Conservation (phyloP, 2,329 filamentous ascomycete genomes). For the Sporothrix brasiliensis region DNA sequence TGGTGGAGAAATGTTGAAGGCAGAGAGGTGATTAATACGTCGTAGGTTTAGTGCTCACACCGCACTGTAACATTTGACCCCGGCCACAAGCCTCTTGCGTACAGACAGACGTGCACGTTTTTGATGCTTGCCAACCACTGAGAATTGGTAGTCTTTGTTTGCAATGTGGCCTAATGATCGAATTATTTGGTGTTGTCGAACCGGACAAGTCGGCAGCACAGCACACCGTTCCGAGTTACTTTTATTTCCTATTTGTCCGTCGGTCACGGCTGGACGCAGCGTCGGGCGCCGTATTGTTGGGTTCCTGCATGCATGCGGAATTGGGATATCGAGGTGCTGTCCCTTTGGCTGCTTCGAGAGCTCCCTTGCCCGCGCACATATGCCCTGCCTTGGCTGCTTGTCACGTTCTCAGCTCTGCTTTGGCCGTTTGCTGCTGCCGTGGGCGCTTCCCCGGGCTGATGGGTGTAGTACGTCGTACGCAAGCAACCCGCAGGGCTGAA, state of each 20-base stretch:
- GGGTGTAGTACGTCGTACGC: background rate
- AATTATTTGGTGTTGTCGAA: background rate
- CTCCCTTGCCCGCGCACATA: background rate
- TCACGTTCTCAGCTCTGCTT: background rate
- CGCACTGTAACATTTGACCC: background rate
- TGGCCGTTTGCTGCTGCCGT: background rate
- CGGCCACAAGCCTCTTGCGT: background rate
- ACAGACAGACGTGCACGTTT: background rate
- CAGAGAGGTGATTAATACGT: no score
- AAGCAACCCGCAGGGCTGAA: slow-evolving; percentile 12
- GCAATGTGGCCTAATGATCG: background rate
- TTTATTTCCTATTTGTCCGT: slow-evolving; percentile 6
- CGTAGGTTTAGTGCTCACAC: background rate
- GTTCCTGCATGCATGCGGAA: background rate
- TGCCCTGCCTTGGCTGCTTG: background rate
- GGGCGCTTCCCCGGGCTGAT: background rate
- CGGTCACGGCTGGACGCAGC: slow-evolving; percentile 1
- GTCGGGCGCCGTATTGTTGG: background rate
- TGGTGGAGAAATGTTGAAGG: slow-evolving; percentile 8
- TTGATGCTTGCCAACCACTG: background rate
- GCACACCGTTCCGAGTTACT: background rate
- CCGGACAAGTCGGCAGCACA: background rate
- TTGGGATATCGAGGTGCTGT: background rate
- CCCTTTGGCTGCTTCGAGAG: background rate
- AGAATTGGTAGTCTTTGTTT: background rate